These are phyloP conservation scores for Daldinia loculata DNA, from an alignment of 495 filamentous ascomycete species.

Conservation along the genomic window DNA sequence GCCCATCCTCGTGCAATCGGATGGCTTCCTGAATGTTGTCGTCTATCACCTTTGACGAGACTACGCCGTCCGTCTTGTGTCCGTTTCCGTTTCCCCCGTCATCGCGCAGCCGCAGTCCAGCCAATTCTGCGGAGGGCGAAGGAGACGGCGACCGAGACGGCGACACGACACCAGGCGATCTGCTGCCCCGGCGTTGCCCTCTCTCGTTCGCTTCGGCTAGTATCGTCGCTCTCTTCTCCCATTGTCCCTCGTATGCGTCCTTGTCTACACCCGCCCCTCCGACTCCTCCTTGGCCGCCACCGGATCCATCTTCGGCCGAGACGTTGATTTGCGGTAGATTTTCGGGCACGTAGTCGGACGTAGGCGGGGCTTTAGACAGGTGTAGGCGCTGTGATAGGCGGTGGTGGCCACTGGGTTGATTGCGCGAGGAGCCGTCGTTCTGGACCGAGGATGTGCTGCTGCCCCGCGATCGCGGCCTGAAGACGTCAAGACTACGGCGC, in stretches of 20 bases:
- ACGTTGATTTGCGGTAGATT: constrained; percentile 78
- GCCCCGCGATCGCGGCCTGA: constrained; percentile 56
- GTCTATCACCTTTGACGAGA: constrained; percentile 64
- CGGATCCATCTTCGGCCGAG: constrained; percentile 52
- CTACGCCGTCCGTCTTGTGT: constrained; percentile 42
- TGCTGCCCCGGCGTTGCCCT: constrained; percentile 49
- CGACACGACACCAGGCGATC: constrained; percentile 43
- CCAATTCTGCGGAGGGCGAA: constrained; percentile 32
- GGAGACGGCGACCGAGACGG: constrained; percentile 25
- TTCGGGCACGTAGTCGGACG: constrained; percentile 77
- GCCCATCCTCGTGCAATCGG: constrained; percentile 84
- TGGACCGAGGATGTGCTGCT: constrained; percentile 56
- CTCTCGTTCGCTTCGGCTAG: constrained; percentile 73
- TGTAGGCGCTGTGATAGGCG: constrained; percentile 77
- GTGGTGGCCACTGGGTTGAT: constrained; percentile 46
- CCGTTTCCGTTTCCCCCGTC: constrained; percentile 20
- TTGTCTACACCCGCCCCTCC: constrained; percentile 46
- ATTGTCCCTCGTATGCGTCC: constrained; percentile 63
- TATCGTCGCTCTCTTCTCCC: constrained; percentile 91
- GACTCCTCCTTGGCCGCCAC: constrained; percentile 19
- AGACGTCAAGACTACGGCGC: constrained; percentile 49
- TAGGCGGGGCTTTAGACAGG: constrained; percentile 65
- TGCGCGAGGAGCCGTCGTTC: constrained; percentile 46
- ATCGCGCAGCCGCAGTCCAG: constrained; percentile 39
- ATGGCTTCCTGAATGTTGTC: constrained; percentile 96